Evolutionary conservation across 148 eudicot species (phyloP).

Genomic region (Rhododendron ovatum): DNA sequence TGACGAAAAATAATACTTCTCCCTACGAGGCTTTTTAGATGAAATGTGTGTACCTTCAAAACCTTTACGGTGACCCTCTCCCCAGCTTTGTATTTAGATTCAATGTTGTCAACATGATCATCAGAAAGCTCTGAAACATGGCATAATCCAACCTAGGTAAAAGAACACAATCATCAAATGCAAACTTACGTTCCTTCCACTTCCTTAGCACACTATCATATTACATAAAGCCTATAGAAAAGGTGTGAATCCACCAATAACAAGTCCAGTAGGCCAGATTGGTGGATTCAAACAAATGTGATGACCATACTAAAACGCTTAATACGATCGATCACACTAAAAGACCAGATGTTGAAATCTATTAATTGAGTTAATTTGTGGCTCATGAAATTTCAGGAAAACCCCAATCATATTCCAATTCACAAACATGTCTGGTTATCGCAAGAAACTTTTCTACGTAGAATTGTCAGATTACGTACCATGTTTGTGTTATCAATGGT

Average conservation of each 20-base stretch:
- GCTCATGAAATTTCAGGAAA: background rate
- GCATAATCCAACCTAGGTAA: constrained; percentile 68
- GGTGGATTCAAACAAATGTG: background rate
- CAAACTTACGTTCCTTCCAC: background rate
- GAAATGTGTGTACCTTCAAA: constrained; percentile 45
- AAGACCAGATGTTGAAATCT: background rate
- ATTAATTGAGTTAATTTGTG: background rate
- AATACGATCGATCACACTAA: background rate
- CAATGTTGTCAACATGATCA: constrained; percentile 52
- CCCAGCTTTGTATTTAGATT: constrained; percentile 57
- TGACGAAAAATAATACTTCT: background rate
- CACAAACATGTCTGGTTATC: background rate
- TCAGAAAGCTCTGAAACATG: constrained; percentile 91
- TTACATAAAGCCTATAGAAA: background rate
- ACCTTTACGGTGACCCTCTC: constrained; percentile 67
- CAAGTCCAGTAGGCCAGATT: background rate
- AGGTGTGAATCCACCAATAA: background rate
- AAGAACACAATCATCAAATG: constrained; percentile 8
- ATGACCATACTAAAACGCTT: background rate
- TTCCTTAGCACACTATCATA: background rate
- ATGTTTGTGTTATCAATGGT: constrained; percentile 57
- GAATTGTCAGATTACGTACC: constrained; percentile 29
- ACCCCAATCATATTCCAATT: background rate
- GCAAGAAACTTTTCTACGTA: background rate
- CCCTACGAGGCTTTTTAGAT: background rate